These are phyloP conservation scores for Pulicaria dysenterica DNA, from an alignment of 129 eudicot genomes.

Conservation along the genomic window DNA sequence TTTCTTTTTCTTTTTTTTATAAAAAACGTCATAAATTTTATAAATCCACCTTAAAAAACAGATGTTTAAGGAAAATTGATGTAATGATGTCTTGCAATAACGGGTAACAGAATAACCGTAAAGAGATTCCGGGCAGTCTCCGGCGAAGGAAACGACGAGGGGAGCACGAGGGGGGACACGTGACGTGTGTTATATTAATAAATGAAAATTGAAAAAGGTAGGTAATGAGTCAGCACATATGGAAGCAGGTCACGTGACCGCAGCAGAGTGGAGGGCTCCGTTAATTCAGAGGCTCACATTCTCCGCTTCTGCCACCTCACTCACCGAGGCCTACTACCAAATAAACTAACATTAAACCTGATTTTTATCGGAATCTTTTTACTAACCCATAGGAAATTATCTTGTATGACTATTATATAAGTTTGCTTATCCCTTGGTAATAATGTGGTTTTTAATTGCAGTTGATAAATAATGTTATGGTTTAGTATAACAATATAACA, in stretches of 20 bases:
- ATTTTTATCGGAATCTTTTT: too few relatives aligned
- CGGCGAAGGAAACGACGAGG: constrained; percentile 2
- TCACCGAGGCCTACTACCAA: neutral
- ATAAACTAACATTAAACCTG: neutral
- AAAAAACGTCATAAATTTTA: neutral
- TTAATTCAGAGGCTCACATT: constrained; percentile 18
- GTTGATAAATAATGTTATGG: too few relatives aligned
- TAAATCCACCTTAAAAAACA: too few relatives aligned
- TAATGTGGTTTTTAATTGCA: too few relatives aligned
- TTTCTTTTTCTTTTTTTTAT: too few relatives aligned
- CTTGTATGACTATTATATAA: too few relatives aligned
- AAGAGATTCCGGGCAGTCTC: constrained; percentile 4
- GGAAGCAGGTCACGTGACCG: constrained; percentile 45
- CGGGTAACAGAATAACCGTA: constrained; percentile 14
- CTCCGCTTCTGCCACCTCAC: constrained; percentile 29
- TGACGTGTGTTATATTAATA: constrained; percentile 19
- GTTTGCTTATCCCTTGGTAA: too few relatives aligned
- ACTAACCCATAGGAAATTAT: too few relatives aligned
- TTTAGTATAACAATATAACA: too few relatives aligned
- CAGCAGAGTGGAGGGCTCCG: constrained; percentile 42
- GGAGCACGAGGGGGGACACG: constrained; percentile 38
- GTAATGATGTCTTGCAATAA: constrained; percentile 11
- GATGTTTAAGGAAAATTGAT: neutral
- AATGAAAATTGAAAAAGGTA: constrained; percentile 1
- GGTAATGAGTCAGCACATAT: constrained; percentile 32